Percentiles rank a stretch among this genome's conserved stretches.
phyloP scores from a whole-genome alignment of 2,329 filamentous ascomycete species.

The Cladophialophora chaetospira region DNA sequence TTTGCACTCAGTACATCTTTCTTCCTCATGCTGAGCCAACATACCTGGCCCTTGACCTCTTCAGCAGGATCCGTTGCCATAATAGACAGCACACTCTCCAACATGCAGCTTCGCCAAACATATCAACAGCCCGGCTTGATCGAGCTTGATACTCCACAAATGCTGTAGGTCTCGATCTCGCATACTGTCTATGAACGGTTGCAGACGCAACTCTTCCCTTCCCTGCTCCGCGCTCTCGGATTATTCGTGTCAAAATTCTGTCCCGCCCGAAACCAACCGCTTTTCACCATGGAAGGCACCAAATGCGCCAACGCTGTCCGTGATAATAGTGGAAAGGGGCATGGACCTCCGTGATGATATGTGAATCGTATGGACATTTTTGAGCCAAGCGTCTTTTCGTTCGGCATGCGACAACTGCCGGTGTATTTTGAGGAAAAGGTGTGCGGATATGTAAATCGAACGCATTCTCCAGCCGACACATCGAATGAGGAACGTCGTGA shows the following conservation, averaged over 20 bases:
- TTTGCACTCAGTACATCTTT: too few species aligned
- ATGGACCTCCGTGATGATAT: conserved; percentile 9
- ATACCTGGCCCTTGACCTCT: not conserved
- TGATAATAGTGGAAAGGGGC: conserved; percentile 12
- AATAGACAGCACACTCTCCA: not conserved
- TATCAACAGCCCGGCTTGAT: not conserved
- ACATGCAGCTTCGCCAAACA: not conserved
- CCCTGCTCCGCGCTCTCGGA: not conserved
- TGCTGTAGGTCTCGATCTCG: not conserved
- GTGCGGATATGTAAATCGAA: too few species aligned
- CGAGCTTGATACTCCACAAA: not conserved
- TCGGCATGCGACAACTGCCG: conserved; percentile 5
- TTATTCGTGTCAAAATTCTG: not conserved
- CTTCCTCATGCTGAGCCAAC: not conserved
- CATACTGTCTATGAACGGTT: not conserved
- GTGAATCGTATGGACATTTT: not conserved
- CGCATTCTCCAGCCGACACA: not conserved
- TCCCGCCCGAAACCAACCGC: not conserved
- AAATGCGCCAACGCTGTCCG: conserved; percentile 23
- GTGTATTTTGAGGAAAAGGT: too few species aligned
- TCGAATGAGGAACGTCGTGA: not conserved
- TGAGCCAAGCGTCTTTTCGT: not conserved
- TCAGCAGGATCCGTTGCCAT: not conserved
- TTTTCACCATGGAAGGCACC: conserved; percentile 4
- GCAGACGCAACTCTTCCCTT: not conserved